Base-by-base conservation (phyloP, 2,329 filamentous ascomycete genomes). In the Aspergillus sp. region DNA sequence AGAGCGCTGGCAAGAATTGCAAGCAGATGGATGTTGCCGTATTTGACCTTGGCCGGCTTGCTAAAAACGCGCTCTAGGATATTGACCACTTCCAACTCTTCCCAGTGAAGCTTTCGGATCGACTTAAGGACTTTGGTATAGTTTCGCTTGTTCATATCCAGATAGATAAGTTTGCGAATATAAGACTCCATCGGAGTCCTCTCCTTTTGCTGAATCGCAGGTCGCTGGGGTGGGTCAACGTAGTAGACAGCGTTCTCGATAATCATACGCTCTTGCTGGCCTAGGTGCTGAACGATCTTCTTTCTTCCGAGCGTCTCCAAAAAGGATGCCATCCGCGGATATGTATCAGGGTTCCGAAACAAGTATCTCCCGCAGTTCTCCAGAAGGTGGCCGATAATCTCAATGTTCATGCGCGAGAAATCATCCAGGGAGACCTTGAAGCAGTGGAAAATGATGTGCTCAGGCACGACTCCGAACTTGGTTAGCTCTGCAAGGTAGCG, bases 211-310 rank as follows among this genome's bases (percentile, higher is more conserved):
- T 96, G 89, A 55, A 99, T 97, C 0, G 95, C 93, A 33, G 93
- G 90, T 60, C 95, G 86, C 71, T 96, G 89, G 0, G 95, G 96
- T 14, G 95, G 95, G 68, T 98, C 95, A 56, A 99, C 95, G 66
- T 97, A 98, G 76, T 99, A 99, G 57, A 97, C 86, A 3, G 95
- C 95, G 71, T 99, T 99, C 73, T 99, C 95, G 57, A 99, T 95
- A 31, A 98, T 85, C 93, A 99, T 98, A 40, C 93, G 89, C 75
- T 99, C 95, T 66, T 96, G 91, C 68, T 96, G 91, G 14, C 93
- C 93, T 57, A 99, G 88, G 70, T 98, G 93, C 71, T 97, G 92
- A 7, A 95, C 93, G 7, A 90, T 87, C 77, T 99, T 99, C 80
- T 99, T 99, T 57, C 95, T 89, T 71, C 96, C 91, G 14, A 99